Percentiles rank a stretch among this genome's conserved stretches.
Conservation (phyloP, 1,284 basidiomycete genomes). For the Ustilago curta region DNA sequence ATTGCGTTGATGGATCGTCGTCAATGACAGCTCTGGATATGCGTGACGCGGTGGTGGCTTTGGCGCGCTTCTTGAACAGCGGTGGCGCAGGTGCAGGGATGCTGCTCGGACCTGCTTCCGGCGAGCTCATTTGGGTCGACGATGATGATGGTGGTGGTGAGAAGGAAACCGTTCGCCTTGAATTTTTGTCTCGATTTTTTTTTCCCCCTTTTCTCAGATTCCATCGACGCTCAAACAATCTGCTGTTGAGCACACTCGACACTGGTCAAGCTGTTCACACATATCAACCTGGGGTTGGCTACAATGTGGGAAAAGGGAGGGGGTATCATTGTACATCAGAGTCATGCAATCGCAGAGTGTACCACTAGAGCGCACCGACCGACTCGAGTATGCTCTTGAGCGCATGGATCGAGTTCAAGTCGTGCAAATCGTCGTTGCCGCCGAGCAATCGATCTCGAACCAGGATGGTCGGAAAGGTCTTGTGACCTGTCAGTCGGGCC, state of each 20-base stretch:
- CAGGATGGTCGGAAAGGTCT: constrained; percentile 49
- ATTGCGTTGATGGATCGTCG: background rate
- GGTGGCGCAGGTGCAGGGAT: constrained; percentile 4
- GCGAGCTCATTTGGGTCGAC: constrained; percentile 10
- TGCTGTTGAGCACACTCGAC: background rate
- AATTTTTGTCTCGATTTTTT: background rate
- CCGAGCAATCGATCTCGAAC: constrained; percentile 36
- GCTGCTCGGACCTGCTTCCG: constrained; percentile 24
- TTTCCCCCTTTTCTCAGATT: background rate
- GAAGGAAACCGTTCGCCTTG: background rate
- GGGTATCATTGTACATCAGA: constrained; percentile 13
- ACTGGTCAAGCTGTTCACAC: background rate
- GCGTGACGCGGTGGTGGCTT: constrained; percentile 10
- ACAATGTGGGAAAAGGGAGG: background rate
- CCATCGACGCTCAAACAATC: background rate
- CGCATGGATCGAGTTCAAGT: constrained; percentile 17
- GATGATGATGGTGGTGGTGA: background rate
- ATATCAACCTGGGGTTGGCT: background rate
- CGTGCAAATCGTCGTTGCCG: constrained; percentile 42
- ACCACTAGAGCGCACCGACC: constrained; percentile 24
- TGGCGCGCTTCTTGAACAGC: constrained; percentile 33
- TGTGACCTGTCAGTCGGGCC: constrained; percentile 34
- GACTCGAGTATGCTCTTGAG: constrained; percentile 27
- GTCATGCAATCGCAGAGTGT: background rate
- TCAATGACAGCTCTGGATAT: constrained; percentile 11